Evolutionary conservation across 495 filamentous ascomycete genomes (phyloP), one percentile per base, ranked within the genome.

Genomic region (Eremomyces bilateralis): DNA sequence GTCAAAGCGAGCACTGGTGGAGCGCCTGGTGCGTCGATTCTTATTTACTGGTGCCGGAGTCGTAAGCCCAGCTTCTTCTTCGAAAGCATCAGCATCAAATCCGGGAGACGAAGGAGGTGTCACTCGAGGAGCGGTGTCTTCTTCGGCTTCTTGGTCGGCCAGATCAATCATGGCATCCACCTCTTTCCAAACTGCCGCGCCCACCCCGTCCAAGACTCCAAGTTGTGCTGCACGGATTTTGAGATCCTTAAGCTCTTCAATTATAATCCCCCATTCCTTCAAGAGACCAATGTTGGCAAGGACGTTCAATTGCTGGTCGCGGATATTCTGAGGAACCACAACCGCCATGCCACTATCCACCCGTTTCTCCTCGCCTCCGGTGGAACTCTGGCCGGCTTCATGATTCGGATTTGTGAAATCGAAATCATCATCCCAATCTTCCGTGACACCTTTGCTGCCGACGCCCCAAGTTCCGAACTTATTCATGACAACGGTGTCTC

Each of bases 391-490:
- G 25, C 27, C 8, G 29, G 37, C 42, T 12, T 47, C 49, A 16
- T 49, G 43, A 24, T 35, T 34, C 4, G 42, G 19, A 12, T 53
- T 46, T 0, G 42, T 47, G 33, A 59, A 59, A 31, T 57, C 54
- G 33, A 59, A 59, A 35, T 59, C 55, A 29, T 59, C 55, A 30
- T 59, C 51, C 53, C 54, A 57, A 35, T 57, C 53, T 35, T 59
- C 55, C 2, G 46, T 54, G n/a, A 53, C 50, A 13, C 67, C 80
- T 48, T 91, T 92, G 39, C 70, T 74, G 4, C 81, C 76, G 31
- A 85, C 52, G 1, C 78, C 79, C 81, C 82, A 91, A 1, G 82
- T 83, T 29, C 82, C 80, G 45, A 84, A 88, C 44, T 90, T 91
- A 16, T 74, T 70, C 15, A 71, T 68, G 29, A 53, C 35, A 52